Evolutionary conservation across 108 stramenopile genomes (phyloP).

Genomic region (Asterionellopsis glacialis): DNA sequence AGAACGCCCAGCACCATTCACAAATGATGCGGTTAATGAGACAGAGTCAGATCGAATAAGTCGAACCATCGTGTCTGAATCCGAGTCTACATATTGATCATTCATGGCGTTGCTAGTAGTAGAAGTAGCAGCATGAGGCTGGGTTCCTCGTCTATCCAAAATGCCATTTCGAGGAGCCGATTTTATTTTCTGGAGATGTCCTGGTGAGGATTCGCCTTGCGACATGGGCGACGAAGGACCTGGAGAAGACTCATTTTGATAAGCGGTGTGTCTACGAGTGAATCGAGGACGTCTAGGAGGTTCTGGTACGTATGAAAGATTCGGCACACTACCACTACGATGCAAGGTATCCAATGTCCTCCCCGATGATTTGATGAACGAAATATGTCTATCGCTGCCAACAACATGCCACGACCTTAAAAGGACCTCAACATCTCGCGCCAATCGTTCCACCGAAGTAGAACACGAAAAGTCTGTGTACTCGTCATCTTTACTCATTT

Average conservation of each 20-base stretch:
- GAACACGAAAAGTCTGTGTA: slow-evolving; percentile 86
- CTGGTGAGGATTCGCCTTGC: background rate
- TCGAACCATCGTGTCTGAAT: background rate
- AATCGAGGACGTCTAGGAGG: background rate
- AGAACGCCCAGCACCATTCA: slow-evolving; percentile 10
- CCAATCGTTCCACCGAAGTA: slow-evolving; percentile 73
- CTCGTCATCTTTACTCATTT: slow-evolving; percentile 38
- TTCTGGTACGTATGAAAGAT: background rate
- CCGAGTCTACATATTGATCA: too few relatives aligned
- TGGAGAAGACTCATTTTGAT: background rate
- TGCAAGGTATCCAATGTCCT: too few relatives aligned
- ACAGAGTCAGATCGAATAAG: slow-evolving; percentile 36
- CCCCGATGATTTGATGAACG: slow-evolving; percentile 3
- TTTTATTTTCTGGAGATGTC: background rate
- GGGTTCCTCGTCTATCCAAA: too few relatives aligned
- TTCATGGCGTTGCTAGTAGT: too few relatives aligned
- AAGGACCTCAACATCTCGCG: slow-evolving; percentile 72
- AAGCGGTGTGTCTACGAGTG: background rate
- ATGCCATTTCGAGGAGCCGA: too few relatives aligned
- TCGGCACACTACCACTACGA: too few relatives aligned
- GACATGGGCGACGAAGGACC: background rate
- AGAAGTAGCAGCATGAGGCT: too few relatives aligned
- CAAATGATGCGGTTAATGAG: slow-evolving; percentile 18
- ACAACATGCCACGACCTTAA: slow-evolving; percentile 76
- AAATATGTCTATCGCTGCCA: slow-evolving; percentile 75